Evolutionary conservation across 345 rosid species (phyloP).

Genomic region (Capsella bursapastoris): DNA sequence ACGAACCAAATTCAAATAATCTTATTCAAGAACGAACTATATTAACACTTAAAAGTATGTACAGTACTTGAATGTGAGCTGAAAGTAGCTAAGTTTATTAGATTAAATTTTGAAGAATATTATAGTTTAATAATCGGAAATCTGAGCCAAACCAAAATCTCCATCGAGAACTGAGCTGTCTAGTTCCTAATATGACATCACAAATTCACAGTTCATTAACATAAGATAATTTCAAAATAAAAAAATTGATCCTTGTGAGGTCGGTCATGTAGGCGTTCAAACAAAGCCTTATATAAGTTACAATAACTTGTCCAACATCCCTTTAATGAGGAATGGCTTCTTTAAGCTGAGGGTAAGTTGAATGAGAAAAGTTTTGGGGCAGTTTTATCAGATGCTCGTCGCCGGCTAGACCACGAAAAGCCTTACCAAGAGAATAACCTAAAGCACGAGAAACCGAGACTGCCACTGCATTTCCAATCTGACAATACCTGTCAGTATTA

Average conservation of each 20-base stretch:
- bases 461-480: conserved; percentile 91
- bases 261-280: neutral
- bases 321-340: conserved; percentile 32
- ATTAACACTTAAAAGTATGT: no score
- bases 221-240: neutral
- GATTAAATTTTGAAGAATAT: no score
- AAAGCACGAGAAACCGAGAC: conserved; percentile 78
- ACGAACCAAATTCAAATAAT: neutral
- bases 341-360: conserved; percentile 56
- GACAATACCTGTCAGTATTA: conserved; percentile 66
- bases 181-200: neutral
- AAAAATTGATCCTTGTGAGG: neutral
- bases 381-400: conserved; percentile 65
- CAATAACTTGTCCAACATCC: neutral
- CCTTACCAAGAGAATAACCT: conserved; percentile 79
- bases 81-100: no score
- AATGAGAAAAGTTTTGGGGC: conserved; percentile 74
- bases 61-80: no score
- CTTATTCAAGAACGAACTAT: no score
- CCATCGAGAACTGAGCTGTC: neutral
- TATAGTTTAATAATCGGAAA: no score
- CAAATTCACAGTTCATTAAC: neutral
- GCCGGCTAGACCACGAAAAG: conserved; percentile 51
- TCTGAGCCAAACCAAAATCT: neutral
- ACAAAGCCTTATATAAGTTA: neutral